Base-by-base conservation (phyloP, 2,329 filamentous ascomycete species). In the Fusarium sp. region DNA sequence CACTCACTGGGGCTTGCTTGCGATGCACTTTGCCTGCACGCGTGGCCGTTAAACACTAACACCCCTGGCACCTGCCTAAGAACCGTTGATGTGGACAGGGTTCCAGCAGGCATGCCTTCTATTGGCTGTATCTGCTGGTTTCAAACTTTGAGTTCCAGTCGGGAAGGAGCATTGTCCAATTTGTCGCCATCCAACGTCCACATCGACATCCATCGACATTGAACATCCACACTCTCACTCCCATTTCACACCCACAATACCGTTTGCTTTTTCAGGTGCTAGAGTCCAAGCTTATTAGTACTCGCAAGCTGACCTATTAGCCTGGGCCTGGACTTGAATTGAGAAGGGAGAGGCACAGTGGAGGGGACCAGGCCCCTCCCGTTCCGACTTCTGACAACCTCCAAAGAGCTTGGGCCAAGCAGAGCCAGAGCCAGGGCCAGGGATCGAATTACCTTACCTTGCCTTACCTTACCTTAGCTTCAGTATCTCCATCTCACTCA, bases 311-410 rank as follows among this genome's bases (percentile, higher is more conserved):
- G 42, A 54, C 52, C 31, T 31, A 31, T 31, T 31, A 31, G 28
- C 28, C 28, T 13, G 10, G 10, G 28, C 28, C 28, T 31, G 28
- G 28, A 31, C 28, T 31, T 10, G 28, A 31, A 31, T 31, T 31
- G 49, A 33, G 15, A 14, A 38, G 14, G 17, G 36, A 53, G 28
- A 46, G 33, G 45, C 42, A 22, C 24, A 44, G 28, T 51, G 24
- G 40, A 28, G 21, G 24, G 24, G 60, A 22, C 40, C 45, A 59
- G 51, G 56, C 66, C 62, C 67, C 57, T 70, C 62, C 57, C 42
- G 62, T 67, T 67, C 62, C 61, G 62, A 67, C 59, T 70, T 70
- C 51, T 69, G 57, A 70, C 62, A 67, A 69, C 51, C 62, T 70
- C 50, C 49, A 62, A 66, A 47, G 57, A 69, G 66, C 62, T 66